These are phyloP conservation scores for Colletotrichum lentis DNA, from an alignment of 2,329 filamentous ascomycete species.

Conservation along the genomic window DNA sequence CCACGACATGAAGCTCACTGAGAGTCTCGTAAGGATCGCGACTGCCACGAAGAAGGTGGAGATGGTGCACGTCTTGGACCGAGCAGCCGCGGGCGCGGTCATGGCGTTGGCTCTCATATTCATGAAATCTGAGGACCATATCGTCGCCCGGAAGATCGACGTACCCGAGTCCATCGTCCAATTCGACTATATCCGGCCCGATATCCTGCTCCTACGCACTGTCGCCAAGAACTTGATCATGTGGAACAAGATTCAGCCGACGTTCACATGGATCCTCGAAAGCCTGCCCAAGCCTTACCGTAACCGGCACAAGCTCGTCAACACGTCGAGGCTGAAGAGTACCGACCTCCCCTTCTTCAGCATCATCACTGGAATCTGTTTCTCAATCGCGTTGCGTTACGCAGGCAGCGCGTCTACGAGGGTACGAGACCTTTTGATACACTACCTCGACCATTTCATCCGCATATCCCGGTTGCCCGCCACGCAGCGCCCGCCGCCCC, in stretches of 20 bases:
- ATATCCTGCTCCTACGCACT: constrained; percentile 89
- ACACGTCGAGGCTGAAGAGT: constrained; percentile 71
- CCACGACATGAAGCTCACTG: constrained; percentile 91
- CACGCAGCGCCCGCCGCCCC: constrained; percentile 41
- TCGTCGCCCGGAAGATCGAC: constrained; percentile 89
- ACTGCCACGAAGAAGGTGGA: constrained; percentile 91
- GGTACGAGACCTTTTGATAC: constrained; percentile 82
- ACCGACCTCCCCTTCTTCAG: constrained; percentile 92
- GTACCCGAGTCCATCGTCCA: constrained; percentile 89
- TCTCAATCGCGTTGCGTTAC: constrained; percentile 76
- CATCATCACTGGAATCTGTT: constrained; percentile 88
- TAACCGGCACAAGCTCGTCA: constrained; percentile 65
- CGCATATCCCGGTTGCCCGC: constrained; percentile 71
- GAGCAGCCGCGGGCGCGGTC: constrained; percentile 91
- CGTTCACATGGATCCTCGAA: constrained; percentile 75
- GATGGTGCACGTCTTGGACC: constrained; percentile 90
- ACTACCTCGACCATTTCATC: constrained; percentile 87
- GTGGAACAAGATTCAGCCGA: constrained; percentile 84
- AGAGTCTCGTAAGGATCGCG: constrained; percentile 84
- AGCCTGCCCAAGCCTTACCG: constrained; percentile 78
- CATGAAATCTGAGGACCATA: constrained; percentile 92
- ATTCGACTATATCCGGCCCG: constrained; percentile 94
- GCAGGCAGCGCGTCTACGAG: constrained; percentile 74
- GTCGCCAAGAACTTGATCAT: constrained; percentile 90
- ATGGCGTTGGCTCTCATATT: constrained; percentile 91